Evolutionary conservation across 495 filamentous ascomycete species (phyloP).

Genomic region (Eremomyces bilateralis): DNA sequence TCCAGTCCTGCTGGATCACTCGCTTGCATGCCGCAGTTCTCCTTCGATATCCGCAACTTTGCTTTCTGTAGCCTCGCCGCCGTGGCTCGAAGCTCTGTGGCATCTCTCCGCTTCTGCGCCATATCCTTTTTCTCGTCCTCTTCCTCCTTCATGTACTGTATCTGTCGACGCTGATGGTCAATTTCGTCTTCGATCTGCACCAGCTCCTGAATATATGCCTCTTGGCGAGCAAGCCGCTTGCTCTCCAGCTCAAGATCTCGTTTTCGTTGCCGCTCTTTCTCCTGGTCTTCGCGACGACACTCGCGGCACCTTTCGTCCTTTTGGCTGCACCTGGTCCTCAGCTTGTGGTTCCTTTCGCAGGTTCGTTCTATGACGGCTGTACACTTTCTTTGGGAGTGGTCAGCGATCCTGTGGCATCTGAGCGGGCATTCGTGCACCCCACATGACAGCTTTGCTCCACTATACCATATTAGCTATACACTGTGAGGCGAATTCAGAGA

Average conservation of each 20-base stretch:
- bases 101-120: constrained; percentile 23
- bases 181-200: constrained; percentile 37
- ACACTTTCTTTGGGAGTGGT: constrained; percentile 47
- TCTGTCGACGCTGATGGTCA: constrained; percentile 24
- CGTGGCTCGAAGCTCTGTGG: constrained; percentile 9
- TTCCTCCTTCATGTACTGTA: constrained; percentile 27
- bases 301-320: constrained; percentile 17
- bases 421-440: constrained; percentile 36
- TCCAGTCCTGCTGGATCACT: too few species aligned
- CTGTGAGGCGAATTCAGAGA: too few species aligned
- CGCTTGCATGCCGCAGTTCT: too few species aligned
- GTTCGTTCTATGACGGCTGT: constrained; percentile 21
- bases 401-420: constrained; percentile 38
- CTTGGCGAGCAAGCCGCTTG: constrained; percentile 26
- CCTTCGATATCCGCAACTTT: not conserved
- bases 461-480: constrained; percentile 7
- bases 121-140: constrained; percentile 25
- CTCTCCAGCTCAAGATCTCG: constrained; percentile 33
- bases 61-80: not conserved
- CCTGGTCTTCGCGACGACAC: constrained; percentile 31
- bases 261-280: constrained; percentile 22
- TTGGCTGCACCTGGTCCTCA: constrained; percentile 20
- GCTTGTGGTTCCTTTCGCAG: constrained; percentile 32
- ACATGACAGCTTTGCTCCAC: constrained; percentile 36
- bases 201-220: constrained; percentile 27